Conservation (phyloP, 768 basidiomycete species). For the Lepiota subincarnata region DNA sequence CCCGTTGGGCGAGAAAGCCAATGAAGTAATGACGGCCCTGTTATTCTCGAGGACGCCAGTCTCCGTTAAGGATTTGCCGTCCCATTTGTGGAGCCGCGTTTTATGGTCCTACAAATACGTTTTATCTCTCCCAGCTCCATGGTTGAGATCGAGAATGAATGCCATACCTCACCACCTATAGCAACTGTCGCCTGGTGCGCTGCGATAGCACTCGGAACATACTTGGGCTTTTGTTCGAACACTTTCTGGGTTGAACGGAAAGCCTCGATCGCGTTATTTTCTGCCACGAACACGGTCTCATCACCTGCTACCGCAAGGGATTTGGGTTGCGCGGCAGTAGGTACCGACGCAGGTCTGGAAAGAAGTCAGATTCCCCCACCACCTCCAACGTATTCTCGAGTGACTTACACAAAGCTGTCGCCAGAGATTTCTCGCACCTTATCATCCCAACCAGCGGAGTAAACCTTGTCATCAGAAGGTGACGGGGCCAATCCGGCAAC, state of each 20-base stretch:
- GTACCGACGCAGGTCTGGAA: constrained; percentile 45
- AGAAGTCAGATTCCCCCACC: background rate
- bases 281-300: constrained; percentile 61
- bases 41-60: constrained; percentile 58
- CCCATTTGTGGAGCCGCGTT: constrained; percentile 70
- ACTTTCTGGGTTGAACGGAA: constrained; percentile 69
- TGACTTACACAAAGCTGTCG: constrained; percentile 46
- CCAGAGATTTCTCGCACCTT: constrained; percentile 57
- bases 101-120: constrained; percentile 57
- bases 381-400: background rate
- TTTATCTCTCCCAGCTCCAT: background rate
- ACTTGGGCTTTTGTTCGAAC: constrained; percentile 49
- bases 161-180: constrained; percentile 69
- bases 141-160: background rate
- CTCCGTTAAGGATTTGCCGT: constrained; percentile 59
- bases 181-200: constrained; percentile 52
- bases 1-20: constrained; percentile 81
- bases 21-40: constrained; percentile 62
- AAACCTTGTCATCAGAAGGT: constrained; percentile 45
- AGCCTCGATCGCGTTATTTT: constrained; percentile 57
- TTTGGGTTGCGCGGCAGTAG: constrained; percentile 64
- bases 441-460: constrained; percentile 82
- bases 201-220: constrained; percentile 53
- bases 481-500: constrained; percentile 58
- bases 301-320: constrained; percentile 56